Evolutionary conservation across 495 filamentous ascomycete species (phyloP).

Genomic region (Trichoderma orchidacearum): DNA sequence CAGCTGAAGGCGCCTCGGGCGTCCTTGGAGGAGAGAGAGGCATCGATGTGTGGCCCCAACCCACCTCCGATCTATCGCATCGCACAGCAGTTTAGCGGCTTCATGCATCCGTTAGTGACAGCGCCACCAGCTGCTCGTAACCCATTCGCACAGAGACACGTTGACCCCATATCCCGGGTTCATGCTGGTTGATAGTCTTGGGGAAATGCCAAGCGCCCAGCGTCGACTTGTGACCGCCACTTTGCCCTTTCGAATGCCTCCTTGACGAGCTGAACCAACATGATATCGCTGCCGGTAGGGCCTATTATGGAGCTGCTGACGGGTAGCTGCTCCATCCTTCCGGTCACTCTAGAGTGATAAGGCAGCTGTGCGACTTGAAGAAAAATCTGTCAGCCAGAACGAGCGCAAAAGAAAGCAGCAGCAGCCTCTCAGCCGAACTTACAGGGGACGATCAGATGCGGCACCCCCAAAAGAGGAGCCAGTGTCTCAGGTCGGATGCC

Average conservation of each 20-base stretch:
- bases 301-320: not conserved
- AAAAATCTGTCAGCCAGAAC: not conserved
- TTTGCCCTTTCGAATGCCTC: not conserved
- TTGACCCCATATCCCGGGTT: not conserved
- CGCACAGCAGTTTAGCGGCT: not conserved
- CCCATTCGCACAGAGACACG: not conserved
- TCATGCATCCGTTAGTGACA: not conserved
- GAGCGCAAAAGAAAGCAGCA: not conserved
- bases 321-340: not conserved
- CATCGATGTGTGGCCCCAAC: no score
- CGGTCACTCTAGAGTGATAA: not conserved
- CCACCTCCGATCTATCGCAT: not conserved
- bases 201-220: slow-evolving; percentile 1
- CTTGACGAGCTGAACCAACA: slow-evolving; percentile 1
- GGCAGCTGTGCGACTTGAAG: not conserved
- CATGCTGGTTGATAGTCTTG: not conserved
- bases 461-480: not conserved
- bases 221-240: slow-evolving; percentile 1
- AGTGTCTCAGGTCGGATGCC: not conserved
- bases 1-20: not conserved
- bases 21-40: no score
- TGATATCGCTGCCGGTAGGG: not conserved
- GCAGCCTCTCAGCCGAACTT: not conserved
- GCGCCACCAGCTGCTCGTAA: not conserved
- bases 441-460: slow-evolving; percentile 3